Evolutionary conservation across 2,329 filamentous ascomycete species (phyloP).

Genomic region (Nemania abortiva): DNA sequence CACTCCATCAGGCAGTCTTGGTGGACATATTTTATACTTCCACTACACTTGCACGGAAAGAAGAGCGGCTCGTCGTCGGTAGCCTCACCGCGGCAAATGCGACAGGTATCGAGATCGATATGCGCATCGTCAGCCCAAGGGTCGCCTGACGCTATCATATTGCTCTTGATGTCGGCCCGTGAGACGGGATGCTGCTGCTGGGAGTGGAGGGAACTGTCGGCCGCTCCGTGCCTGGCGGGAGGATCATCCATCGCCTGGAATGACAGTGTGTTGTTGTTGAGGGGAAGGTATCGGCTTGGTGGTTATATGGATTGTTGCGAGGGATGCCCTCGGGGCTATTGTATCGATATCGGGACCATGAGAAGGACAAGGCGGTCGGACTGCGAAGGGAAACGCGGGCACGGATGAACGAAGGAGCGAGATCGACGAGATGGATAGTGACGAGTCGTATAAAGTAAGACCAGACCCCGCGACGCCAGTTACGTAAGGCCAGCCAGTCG

Average conservation of each 20-base stretch:
- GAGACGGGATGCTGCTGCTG: slow-evolving; percentile 14
- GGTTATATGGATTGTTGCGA: slow-evolving; percentile 9
- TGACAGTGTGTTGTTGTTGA: neutral
- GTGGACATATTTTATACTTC: slow-evolving; percentile 98
- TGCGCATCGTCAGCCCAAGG: slow-evolving; percentile 37
- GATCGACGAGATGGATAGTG: neutral
- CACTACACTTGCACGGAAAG: slow-evolving; percentile 98
- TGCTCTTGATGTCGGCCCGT: slow-evolving; percentile 25
- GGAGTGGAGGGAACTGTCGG: neutral
- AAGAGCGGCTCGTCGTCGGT: slow-evolving; percentile 87
- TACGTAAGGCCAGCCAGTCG: neutral
- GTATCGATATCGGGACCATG: slow-evolving; percentile 35
- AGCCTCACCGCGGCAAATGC: slow-evolving; percentile 94
- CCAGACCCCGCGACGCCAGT: neutral
- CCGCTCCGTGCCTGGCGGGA: slow-evolving; percentile 10
- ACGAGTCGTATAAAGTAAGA: no score
- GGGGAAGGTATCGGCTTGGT: slow-evolving; percentile 5
- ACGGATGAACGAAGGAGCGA: slow-evolving; percentile 17
- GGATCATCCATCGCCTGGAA: slow-evolving; percentile 1
- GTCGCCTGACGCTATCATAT: slow-evolving; percentile 24
- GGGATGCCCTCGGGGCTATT: slow-evolving; percentile 37
- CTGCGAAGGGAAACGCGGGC: slow-evolving; percentile 15
- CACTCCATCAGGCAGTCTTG: slow-evolving; percentile 99
- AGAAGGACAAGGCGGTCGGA: slow-evolving; percentile 14
- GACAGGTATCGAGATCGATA: slow-evolving; percentile 78